Evolutionary conservation across 805 yeast species (phyloP).

Genomic region (Nakazawaea laoshanensis): DNA sequence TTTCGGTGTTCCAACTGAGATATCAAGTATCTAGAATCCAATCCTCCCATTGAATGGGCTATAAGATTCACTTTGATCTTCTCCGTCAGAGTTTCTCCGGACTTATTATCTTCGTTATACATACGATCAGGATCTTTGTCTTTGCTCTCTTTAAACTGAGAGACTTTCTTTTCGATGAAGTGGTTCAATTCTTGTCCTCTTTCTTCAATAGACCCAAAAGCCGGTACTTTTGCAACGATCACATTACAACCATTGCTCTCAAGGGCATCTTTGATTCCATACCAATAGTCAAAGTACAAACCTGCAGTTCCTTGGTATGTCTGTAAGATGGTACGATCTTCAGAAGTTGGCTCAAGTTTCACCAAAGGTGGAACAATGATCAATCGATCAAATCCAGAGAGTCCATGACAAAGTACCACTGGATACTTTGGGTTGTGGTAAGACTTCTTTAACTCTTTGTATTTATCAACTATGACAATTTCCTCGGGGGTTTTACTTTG

Average conservation of each 20-base stretch:
- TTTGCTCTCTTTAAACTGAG: slow-evolving; percentile 13
- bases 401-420: slow-evolving; percentile 78
- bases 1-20: slow-evolving; percentile 38
- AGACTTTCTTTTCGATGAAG: slow-evolving; percentile 28
- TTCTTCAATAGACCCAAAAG: slow-evolving; percentile 66
- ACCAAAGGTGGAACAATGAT: slow-evolving; percentile 26
- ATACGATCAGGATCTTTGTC: slow-evolving; percentile 14
- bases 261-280: slow-evolving; percentile 61
- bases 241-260: slow-evolving; percentile 58
- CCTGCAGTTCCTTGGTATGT: slow-evolving; percentile 20
- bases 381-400: slow-evolving; percentile 69
- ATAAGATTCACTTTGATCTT: slow-evolving; percentile 58
- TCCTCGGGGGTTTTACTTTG: slow-evolving; percentile 12
- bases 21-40: slow-evolving; percentile 74
- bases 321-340: slow-evolving; percentile 12
- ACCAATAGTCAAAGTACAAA: slow-evolving; percentile 64
- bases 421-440: slow-evolving; percentile 64
- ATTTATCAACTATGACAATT: slow-evolving; percentile 23
- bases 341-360: slow-evolving; percentile 10
- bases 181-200: slow-evolving; percentile 53
- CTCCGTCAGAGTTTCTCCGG: slow-evolving; percentile 13
- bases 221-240: slow-evolving; percentile 70
- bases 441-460: slow-evolving; percentile 22
- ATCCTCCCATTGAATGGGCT: slow-evolving; percentile 94
- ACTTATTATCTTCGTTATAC: slow-evolving; percentile 14